A percentile compares a stretch with the other conserved stretches of the same genome.
phyloP scores from a whole-genome alignment of 2,329 filamentous ascomycete genomes.

The Helminthosporium solani region DNA sequence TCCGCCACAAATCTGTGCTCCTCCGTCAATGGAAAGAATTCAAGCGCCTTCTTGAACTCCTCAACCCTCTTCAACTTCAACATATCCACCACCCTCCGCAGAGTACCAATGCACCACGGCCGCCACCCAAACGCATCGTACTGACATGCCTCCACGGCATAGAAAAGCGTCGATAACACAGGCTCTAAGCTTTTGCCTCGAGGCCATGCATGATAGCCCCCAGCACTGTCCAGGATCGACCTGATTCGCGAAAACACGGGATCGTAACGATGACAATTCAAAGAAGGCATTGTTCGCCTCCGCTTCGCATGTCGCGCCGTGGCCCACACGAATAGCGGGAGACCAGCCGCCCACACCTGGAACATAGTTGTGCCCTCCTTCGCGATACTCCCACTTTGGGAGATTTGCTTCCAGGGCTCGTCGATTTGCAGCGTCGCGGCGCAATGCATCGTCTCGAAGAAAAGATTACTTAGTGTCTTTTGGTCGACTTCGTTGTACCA shows the following conservation, averaged over 20 bases:
- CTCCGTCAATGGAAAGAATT: conserved; percentile 17
- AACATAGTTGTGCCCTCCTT: conserved; percentile 17
- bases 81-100: conserved; percentile 10
- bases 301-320: conserved; percentile 15
- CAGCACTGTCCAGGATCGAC: conserved; percentile 9
- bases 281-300: neutral
- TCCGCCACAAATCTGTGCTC: conserved; percentile 5
- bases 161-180: conserved; percentile 19
- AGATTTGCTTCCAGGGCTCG: conserved; percentile 16
- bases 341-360: conserved; percentile 16
- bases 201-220: conserved; percentile 17
- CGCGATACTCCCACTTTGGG: conserved; percentile 5
- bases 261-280: conserved; percentile 6
- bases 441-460: conserved; percentile 19
- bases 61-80: conserved; percentile 18
- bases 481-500: conserved; percentile 16
- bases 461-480: conserved; percentile 17
- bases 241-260: conserved; percentile 11
- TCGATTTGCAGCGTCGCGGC: conserved; percentile 10
- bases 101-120: conserved; percentile 12
- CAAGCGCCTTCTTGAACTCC: conserved; percentile 20
- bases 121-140: conserved; percentile 11
- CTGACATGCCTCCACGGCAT: conserved; percentile 19
- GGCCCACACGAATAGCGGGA: conserved; percentile 17
- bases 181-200: conserved; percentile 19